Conservation (phyloP, 306 rosid genomes). For the Neltuma alba region DNA sequence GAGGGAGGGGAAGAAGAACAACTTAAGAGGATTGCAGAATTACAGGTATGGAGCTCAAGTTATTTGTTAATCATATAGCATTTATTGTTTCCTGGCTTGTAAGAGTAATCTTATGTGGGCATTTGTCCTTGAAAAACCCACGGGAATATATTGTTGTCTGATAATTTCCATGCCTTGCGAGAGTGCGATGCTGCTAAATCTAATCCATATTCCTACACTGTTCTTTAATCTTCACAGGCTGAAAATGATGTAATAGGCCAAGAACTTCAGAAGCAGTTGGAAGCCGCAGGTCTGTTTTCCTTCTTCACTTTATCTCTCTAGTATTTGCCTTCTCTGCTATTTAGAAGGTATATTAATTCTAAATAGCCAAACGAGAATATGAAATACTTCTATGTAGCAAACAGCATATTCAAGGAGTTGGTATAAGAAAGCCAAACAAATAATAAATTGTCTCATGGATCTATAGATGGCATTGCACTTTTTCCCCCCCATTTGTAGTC, state of each 20-base stretch:
- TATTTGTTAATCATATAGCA: background rate
- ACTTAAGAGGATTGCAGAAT: conserved; percentile 74
- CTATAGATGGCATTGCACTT: background rate
- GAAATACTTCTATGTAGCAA: background rate
- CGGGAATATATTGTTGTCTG: background rate
- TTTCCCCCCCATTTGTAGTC: background rate
- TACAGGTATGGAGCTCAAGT: conserved; percentile 59
- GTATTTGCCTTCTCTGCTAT: conserved; percentile 19
- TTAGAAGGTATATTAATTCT: conserved; percentile 1
- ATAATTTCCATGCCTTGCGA: background rate
- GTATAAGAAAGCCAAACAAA: background rate
- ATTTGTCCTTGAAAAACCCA: background rate
- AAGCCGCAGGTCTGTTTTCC: conserved; percentile 80
- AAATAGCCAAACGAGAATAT: conserved; percentile 4
- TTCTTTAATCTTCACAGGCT: conserved; percentile 53
- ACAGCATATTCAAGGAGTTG: background rate
- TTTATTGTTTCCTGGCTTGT: background rate
- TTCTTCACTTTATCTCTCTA: background rate
- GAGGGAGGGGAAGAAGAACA: conserved; percentile 86
- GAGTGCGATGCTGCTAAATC: background rate
- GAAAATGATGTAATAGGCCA: conserved; percentile 82
- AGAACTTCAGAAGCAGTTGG: conserved; percentile 85
- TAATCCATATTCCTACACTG: conserved; percentile 9
- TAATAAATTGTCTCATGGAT: background rate
- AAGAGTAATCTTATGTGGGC: background rate